phyloP scores from a whole-genome alignment of 225 moss, liverwort and hornwort genomes.

The Bryum argenteum region DNA sequence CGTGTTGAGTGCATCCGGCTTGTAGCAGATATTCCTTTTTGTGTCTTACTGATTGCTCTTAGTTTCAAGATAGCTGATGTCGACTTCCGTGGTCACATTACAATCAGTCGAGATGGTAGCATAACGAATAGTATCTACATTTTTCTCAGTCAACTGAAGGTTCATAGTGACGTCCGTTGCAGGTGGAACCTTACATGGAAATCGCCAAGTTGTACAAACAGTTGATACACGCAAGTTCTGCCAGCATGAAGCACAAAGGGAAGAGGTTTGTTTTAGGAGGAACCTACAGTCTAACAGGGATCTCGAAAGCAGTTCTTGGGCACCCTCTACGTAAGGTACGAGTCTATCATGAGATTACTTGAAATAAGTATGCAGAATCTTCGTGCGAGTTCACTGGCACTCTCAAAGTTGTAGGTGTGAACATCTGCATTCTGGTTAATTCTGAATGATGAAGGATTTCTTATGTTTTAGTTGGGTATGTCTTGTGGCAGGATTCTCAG shows the following conservation, averaged over 20 bases:
- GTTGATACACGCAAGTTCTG: conserved; percentile 41
- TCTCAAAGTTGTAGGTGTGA: conserved; percentile 17
- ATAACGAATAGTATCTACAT: conserved; percentile 1
- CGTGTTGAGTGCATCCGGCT: conserved; percentile 22
- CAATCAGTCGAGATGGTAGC: conserved; percentile 11
- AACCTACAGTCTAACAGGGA: conserved; percentile 67
- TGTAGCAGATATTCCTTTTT: not conserved
- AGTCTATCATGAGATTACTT: conserved; percentile 25
- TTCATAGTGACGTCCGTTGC: conserved; percentile 24
- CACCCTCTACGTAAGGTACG: conserved; percentile 77
- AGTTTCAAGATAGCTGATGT: not conserved
- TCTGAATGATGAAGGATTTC: conserved; percentile 20
- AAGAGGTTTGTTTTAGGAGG: conserved; percentile 64
- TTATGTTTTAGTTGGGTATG: conserved; percentile 35
- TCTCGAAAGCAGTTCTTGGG: conserved; percentile 77
- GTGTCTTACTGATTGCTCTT: conserved; percentile 3
- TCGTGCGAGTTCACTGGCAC: conserved; percentile 12
- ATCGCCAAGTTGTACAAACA: conserved; percentile 75
- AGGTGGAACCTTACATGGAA: conserved; percentile 98
- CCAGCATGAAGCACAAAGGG: conserved; percentile 49
- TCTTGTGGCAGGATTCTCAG: conserved; percentile 78
- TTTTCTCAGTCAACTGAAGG: conserved; percentile 1
- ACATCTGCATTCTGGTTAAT: conserved; percentile 12
- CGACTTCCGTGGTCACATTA: conserved; percentile 17
- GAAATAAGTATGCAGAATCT: conserved; percentile 14